phyloP scores from a whole-genome alignment of 2,329 filamentous ascomycete genomes.

The Bimuria novae-zelandiae region DNA sequence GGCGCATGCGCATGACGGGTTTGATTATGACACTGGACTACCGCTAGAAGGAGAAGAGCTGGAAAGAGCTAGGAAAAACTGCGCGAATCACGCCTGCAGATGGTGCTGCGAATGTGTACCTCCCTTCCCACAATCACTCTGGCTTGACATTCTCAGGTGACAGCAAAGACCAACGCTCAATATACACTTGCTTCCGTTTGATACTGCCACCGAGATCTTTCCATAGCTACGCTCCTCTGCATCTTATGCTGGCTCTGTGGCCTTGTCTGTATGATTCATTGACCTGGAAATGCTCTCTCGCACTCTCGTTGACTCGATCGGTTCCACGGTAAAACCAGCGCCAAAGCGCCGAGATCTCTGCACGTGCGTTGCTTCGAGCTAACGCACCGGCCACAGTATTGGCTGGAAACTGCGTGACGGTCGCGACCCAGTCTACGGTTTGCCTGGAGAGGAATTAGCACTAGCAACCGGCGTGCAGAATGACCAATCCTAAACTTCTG shows the following conservation, averaged over 20 bases:
- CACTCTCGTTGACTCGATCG: not conserved
- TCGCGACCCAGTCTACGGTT: no score
- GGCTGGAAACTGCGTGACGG: no score
- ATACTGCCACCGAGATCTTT: not conserved
- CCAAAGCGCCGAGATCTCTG: not conserved
- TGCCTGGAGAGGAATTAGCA: no score
- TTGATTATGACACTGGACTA: not conserved
- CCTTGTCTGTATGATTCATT: not conserved
- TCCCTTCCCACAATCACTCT: no score
- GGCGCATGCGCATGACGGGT: no score
- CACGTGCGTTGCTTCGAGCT: no score
- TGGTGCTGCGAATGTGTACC: no score
- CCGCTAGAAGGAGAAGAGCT: not conserved
- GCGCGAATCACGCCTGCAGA: no score
- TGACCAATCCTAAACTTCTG: no score
- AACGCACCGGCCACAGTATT: no score
- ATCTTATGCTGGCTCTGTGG: not conserved
- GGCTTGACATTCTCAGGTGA: not conserved
- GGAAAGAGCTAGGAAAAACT: no score
- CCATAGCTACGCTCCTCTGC: not conserved
- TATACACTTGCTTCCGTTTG: not conserved
- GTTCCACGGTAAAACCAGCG: not conserved
- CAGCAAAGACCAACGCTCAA: not conserved
- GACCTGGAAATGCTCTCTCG: not conserved
- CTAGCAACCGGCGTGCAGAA: no score